These are phyloP conservation scores for Sistotremastrum suecicum DNA, from an alignment of 768 basidiomycete genomes.

Conservation along the genomic window DNA sequence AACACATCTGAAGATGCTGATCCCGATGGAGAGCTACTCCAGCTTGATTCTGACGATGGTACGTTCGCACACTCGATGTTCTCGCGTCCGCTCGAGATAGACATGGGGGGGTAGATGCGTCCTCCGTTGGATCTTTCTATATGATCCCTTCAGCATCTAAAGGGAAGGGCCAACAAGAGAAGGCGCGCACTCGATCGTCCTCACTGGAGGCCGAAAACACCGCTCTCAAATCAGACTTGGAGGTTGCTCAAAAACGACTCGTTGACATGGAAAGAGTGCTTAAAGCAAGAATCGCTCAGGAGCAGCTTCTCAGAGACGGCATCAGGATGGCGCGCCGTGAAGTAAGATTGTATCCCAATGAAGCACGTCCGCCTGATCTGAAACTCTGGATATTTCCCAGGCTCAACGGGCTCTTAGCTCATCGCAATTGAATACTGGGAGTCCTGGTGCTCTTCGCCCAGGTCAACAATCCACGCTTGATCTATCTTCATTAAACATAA, in stretches of 20 bases:
- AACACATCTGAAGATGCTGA: slow-evolving; percentile 35
- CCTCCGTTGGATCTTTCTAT: slow-evolving; percentile 70
- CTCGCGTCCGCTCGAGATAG: neutral
- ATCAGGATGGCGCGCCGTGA: slow-evolving; percentile 58
- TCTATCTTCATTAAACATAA: slow-evolving; percentile 42
- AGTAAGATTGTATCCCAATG: slow-evolving; percentile 25
- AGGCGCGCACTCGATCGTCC: slow-evolving; percentile 18
- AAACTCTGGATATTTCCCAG: slow-evolving; percentile 23
- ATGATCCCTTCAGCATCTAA: slow-evolving; percentile 54
- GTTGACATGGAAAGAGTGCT: slow-evolving; percentile 47
- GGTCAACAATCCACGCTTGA: slow-evolving; percentile 27
- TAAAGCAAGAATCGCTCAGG: slow-evolving; percentile 64
- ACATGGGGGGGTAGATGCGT: slow-evolving; percentile 29
- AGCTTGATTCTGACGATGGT: slow-evolving; percentile 49
- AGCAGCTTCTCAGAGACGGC: slow-evolving; percentile 64
- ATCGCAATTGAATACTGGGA: slow-evolving; percentile 28
- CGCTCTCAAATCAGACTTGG: slow-evolving; percentile 45
- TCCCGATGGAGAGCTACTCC: slow-evolving; percentile 23
- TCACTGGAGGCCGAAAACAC: slow-evolving; percentile 53
- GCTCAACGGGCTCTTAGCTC: slow-evolving; percentile 71
- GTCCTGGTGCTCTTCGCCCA: slow-evolving; percentile 23
- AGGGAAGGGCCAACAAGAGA: slow-evolving; percentile 7
- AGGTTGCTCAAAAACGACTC: slow-evolving; percentile 40
- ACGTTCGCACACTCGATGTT: slow-evolving; percentile 5
- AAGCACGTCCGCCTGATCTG: neutral